phyloP scores from a whole-genome alignment of 2,329 filamentous ascomycete genomes.

The Fusarium pilosicola region DNA sequence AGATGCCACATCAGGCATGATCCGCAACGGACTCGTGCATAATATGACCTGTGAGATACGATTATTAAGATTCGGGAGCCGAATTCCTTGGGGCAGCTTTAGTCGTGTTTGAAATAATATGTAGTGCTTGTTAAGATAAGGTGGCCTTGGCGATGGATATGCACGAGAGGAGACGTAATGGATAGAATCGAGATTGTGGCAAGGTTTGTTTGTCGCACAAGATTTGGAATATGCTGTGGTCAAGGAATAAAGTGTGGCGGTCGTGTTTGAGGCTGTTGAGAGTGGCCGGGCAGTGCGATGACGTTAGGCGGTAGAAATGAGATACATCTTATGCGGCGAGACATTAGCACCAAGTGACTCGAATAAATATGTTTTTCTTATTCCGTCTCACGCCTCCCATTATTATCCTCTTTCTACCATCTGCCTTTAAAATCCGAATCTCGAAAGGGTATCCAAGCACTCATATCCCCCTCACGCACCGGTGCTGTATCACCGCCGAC shows the following conservation, averaged over 20 bases:
- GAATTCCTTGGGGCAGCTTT: not conserved
- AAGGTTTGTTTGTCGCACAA: slow-evolving; percentile 24
- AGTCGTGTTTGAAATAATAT: not conserved
- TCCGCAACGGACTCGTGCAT: not conserved
- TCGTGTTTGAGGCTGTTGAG: not conserved
- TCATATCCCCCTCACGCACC: accelerated
- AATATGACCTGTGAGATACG: not conserved
- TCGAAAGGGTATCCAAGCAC: not conserved
- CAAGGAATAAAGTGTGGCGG: not conserved
- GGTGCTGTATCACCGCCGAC: not conserved
- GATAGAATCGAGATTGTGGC: not conserved
- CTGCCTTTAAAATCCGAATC: accelerated
- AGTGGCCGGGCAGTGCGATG: accelerated
- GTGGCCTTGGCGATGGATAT: not conserved
- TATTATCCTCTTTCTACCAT: accelerated
- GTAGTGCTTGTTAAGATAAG: not conserved
- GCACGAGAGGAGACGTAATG: not conserved
- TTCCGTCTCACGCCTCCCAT: accelerated
- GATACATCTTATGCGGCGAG: not conserved
- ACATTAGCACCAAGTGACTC: accelerated
- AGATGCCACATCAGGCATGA: not conserved
- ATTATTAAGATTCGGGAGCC: not conserved
- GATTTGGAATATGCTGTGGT: not conserved
- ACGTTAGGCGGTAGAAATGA: not conserved
- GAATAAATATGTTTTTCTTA: not conserved